Conservation (phyloP, 2,329 filamentous ascomycete genomes). For the Penicillium olsonii region DNA sequence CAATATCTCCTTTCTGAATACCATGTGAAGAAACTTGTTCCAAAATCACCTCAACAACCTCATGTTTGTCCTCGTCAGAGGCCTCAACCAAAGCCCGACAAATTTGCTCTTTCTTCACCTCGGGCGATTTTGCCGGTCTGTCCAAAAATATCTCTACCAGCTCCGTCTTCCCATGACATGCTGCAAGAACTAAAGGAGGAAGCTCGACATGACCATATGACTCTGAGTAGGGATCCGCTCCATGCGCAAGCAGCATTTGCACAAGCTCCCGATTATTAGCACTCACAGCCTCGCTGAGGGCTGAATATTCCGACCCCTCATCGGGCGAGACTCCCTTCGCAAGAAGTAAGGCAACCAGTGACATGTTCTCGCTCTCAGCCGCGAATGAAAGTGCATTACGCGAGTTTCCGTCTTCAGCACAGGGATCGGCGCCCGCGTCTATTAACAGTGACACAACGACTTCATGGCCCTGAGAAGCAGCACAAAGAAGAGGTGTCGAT, state of each 20-base stretch:
- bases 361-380: background rate
- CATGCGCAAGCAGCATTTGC: background rate
- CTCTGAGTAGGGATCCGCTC: background rate
- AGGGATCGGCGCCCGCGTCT: background rate
- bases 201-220: background rate
- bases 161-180: background rate
- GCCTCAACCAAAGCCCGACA: background rate
- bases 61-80: background rate
- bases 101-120: background rate
- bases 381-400: background rate
- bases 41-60: background rate
- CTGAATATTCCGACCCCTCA: background rate
- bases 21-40: background rate
- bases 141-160: background rate
- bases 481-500: background rate
- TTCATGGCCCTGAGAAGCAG: background rate
- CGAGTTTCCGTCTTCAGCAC: background rate
- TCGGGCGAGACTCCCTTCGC: background rate
- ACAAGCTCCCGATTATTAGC: background rate
- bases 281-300: background rate
- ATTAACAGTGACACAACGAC: background rate
- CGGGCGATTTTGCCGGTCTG: background rate
- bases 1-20: background rate
- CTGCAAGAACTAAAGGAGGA: background rate
- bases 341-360: background rate